phyloP scores from a whole-genome alignment of 768 basidiomycete species.

The Pisolithus microcarpus region DNA sequence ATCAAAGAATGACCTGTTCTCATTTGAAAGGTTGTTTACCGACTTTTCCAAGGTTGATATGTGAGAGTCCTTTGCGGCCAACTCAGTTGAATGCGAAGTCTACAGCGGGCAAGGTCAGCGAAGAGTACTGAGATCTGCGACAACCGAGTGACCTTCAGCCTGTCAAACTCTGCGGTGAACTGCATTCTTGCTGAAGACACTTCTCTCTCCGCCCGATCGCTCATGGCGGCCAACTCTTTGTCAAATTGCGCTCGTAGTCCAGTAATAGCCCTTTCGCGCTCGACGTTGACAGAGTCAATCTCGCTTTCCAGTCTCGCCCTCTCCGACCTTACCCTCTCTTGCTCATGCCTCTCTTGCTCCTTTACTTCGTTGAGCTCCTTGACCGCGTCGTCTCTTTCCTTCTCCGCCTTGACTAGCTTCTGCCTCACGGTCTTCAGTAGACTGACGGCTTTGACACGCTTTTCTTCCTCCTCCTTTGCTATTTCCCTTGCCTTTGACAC shows the following conservation, averaged over 20 bases:
- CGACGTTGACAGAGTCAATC: constrained; percentile 50
- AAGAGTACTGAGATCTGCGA: constrained; percentile 3
- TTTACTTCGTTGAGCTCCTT: constrained; percentile 47
- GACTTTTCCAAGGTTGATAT: constrained; percentile 66
- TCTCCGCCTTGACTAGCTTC: constrained; percentile 95
- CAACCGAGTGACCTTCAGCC: constrained; percentile 51
- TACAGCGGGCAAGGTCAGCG: constrained; percentile 24
- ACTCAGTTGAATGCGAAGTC: constrained; percentile 64
- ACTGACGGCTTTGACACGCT: constrained; percentile 88
- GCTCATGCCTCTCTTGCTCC: constrained; percentile 48
- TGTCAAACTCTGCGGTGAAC: constrained; percentile 68
- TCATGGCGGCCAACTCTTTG: constrained; percentile 53
- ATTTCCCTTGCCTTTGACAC: constrained; percentile 49
- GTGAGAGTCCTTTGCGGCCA: constrained; percentile 50
- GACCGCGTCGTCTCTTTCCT: constrained; percentile 76
- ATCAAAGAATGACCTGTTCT: constrained; percentile 81
- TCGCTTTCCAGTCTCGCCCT: constrained; percentile 53
- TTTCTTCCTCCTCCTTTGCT: constrained; percentile 95
- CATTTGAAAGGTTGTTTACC: constrained; percentile 58
- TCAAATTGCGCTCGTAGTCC: constrained; percentile 64
- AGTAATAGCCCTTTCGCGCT: constrained; percentile 57
- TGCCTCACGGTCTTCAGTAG: constrained; percentile 92
- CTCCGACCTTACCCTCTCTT: constrained; percentile 38
- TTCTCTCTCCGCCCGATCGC: constrained; percentile 74
- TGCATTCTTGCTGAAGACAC: constrained; percentile 55